phyloP scores from a whole-genome alignment of 2,329 filamentous ascomycete species.

The Metarhizium sp. region DNA sequence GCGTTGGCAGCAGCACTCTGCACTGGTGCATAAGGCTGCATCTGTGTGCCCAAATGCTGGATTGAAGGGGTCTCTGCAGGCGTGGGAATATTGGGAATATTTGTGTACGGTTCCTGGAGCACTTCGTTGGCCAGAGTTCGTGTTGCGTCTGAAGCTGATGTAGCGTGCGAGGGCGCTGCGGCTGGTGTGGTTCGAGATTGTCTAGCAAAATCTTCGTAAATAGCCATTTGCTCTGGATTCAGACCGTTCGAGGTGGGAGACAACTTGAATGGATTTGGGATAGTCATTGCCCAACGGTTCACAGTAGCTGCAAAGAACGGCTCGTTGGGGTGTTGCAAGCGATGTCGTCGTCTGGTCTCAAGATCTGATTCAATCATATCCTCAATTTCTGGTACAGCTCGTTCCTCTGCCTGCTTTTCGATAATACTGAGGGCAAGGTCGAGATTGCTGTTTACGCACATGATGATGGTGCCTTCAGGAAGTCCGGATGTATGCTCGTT shows the following conservation, averaged over 20 bases:
- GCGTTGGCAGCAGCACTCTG: conserved; percentile 27
- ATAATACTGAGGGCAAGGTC: conserved; percentile 90
- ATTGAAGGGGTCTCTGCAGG: conserved; percentile 50
- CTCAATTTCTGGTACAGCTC: conserved; percentile 89
- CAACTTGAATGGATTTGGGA: conserved; percentile 87
- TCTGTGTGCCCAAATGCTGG: conserved; percentile 41
- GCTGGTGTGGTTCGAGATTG: conserved; percentile 59
- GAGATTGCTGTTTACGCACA: conserved; percentile 98
- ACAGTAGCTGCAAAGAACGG: conserved; percentile 74
- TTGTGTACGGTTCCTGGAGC: conserved; percentile 50
- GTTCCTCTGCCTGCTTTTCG: conserved; percentile 89
- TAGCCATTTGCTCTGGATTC: conserved; percentile 85
- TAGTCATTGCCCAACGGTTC: conserved; percentile 86
- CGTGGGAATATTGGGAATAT: conserved; percentile 48
- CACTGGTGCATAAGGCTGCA: conserved; percentile 46
- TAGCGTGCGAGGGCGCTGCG: conserved; percentile 44
- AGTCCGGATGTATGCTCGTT: conserved; percentile 67
- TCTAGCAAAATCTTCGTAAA: conserved; percentile 92
- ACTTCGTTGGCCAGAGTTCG: conserved; percentile 55
- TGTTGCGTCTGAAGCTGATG: conserved; percentile 51
- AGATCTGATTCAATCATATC: conserved; percentile 79
- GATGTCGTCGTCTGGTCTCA: conserved; percentile 67
- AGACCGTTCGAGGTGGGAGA: conserved; percentile 60
- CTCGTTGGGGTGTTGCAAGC: conserved; percentile 66
- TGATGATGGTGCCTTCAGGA: conserved; percentile 89